A percentile compares a stretch with the other conserved stretches of the same genome.
These are phyloP conservation scores for Phytophthora tentaculata DNA, from an alignment of 352 stramenopile species.

Conservation along the genomic window DNA sequence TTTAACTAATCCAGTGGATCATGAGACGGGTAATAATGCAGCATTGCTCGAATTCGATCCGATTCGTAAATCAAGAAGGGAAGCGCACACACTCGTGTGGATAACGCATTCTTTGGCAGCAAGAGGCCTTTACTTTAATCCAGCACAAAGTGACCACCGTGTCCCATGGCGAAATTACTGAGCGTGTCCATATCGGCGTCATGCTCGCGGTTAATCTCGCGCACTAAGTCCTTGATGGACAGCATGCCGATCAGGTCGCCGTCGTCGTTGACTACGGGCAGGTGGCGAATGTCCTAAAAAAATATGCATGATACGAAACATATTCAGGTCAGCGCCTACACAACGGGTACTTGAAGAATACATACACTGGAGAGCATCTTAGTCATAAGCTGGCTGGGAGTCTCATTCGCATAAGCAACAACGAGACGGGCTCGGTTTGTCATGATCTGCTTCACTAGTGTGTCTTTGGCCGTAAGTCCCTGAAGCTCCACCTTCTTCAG, in stretches of 20 bases:
- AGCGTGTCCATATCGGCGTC: conserved; percentile 84
- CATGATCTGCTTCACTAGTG: conserved; percentile 93
- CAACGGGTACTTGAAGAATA: conserved; percentile 1
- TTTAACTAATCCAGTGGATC: conserved; percentile 4
- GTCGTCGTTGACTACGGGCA: conserved; percentile 94
- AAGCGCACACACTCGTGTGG: too few relatives aligned
- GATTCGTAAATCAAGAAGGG: not conserved
- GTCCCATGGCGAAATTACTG: conserved; percentile 77
- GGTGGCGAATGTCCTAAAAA: conserved; percentile 91
- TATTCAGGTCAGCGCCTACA: not conserved
- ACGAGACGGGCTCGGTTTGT: conserved; percentile 93
- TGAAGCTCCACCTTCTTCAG: conserved; percentile 96
- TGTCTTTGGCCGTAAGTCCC: conserved; percentile 86
- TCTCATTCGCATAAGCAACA: conserved; percentile 86
- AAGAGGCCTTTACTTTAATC: conserved; percentile 42
- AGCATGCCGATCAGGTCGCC: conserved; percentile 93
- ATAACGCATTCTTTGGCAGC: conserved; percentile 17
- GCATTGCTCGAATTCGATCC: conserved; percentile 12
- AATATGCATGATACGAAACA: not conserved
- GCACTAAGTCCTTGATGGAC: conserved; percentile 95
- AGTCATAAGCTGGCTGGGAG: conserved; percentile 92
- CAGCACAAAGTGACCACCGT: conserved; percentile 83
- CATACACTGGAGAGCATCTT: conserved; percentile 95
- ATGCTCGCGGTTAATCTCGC: conserved; percentile 84
- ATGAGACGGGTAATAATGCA: not conserved